Evolutionary conservation across 306 rosid species (phyloP).

Genomic region (Dalbergia cultrata): DNA sequence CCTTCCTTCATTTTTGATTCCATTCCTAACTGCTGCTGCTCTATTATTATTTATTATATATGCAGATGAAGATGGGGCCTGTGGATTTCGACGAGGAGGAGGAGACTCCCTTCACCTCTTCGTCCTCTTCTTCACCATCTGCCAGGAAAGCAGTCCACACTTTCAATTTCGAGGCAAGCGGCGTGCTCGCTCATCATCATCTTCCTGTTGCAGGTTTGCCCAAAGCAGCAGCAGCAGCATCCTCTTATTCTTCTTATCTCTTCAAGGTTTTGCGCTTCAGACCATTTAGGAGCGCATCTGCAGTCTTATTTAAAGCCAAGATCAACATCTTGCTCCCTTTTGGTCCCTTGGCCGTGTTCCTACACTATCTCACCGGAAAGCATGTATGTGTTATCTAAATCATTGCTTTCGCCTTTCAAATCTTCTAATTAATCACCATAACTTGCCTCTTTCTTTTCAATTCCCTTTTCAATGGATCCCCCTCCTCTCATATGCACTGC

Average conservation of each 20-base stretch:
- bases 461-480: too few relatives aligned
- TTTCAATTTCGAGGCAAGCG: conserved; percentile 62
- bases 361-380: conserved; percentile 66
- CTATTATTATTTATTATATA: too few relatives aligned
- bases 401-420: not conserved
- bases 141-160: conserved; percentile 44
- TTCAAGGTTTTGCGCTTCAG: conserved; percentile 46
- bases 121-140: conserved; percentile 54
- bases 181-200: conserved; percentile 12
- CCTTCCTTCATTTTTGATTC: too few relatives aligned
- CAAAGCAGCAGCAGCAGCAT: conserved; percentile 17
- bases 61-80: conserved; percentile 45
- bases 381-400: conserved; percentile 60
- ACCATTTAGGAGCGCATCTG: conserved; percentile 59
- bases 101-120: conserved; percentile 62
- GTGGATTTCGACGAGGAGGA: conserved; percentile 49
- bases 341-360: conserved; percentile 84
- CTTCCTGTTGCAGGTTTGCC: conserved; percentile 35
- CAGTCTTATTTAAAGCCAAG: conserved; percentile 76
- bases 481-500: not conserved
- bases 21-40: too few relatives aligned
- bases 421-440: not conserved
- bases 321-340: conserved; percentile 81
- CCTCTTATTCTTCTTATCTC: conserved; percentile 17
- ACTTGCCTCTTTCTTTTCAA: not conserved